These are phyloP conservation scores for Scleromitrula shiraiana DNA, from an alignment of 2,329 filamentous ascomycete species.

Conservation along the genomic window DNA sequence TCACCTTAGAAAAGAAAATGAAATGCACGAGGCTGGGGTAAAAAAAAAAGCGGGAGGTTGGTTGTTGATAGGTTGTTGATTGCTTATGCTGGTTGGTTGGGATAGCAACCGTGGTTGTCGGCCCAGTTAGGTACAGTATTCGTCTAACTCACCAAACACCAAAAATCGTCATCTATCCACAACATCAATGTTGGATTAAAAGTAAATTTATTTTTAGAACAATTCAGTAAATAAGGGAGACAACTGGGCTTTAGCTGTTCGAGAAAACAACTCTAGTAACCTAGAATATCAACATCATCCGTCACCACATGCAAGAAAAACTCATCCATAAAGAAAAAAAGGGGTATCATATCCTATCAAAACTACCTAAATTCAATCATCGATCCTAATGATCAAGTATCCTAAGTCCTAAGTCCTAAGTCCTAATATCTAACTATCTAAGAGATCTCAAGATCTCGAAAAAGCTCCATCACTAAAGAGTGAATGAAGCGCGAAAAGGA, in stretches of 20 bases:
- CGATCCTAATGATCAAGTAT: neutral
- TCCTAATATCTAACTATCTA: too few species aligned
- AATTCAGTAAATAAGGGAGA: neutral
- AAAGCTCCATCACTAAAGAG: slow-evolving; percentile 3
- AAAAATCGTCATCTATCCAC: too few species aligned
- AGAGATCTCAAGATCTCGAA: neutral
- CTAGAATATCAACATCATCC: too few species aligned
- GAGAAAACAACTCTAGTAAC: too few species aligned
- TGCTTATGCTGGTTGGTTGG: too few species aligned
- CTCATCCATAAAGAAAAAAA: too few species aligned
- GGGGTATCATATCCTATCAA: neutral
- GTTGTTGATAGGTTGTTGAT: too few species aligned
- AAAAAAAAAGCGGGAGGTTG: slow-evolving; percentile 9
- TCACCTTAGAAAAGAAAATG: slow-evolving; percentile 1
- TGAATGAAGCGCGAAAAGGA: neutral
- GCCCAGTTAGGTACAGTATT: too few species aligned
- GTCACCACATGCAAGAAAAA: too few species aligned
- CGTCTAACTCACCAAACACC: too few species aligned
- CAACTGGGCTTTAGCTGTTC: too few species aligned
- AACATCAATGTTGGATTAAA: too few species aligned
- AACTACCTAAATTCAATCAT: neutral
- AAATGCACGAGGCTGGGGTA: slow-evolving; percentile 9
- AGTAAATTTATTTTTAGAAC: neutral
- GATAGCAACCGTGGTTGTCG: slow-evolving; percentile 9
- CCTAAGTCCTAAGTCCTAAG: slow-evolving; percentile 13